These are phyloP conservation scores for Fusarium humuli DNA, from an alignment of 2,329 filamentous ascomycete genomes.

Conservation along the genomic window DNA sequence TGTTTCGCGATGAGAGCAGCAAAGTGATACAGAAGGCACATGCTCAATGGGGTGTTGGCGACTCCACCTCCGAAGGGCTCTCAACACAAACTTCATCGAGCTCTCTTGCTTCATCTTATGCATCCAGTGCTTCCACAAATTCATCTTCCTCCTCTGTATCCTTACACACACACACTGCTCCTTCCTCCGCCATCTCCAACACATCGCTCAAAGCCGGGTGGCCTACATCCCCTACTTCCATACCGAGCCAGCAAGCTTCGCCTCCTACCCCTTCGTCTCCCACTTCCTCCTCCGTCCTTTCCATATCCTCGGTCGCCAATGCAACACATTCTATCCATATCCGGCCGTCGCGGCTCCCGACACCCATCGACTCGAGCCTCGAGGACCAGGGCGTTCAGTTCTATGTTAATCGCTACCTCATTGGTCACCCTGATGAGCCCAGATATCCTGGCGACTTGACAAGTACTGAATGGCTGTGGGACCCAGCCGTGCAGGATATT, in stretches of 20 bases:
- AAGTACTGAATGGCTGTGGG: conserved; percentile 52
- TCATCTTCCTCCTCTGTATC: conserved; percentile 22
- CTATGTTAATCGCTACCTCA: conserved; percentile 63
- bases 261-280: conserved; percentile 39
- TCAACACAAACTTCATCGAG: conserved; percentile 42
- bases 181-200: conserved; percentile 34
- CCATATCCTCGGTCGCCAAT: conserved; percentile 5
- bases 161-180: conserved; percentile 21
- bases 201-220: conserved; percentile 33
- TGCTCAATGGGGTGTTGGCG: conserved; percentile 59
- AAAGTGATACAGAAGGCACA: conserved; percentile 71
- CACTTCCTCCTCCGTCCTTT: conserved; percentile 21
- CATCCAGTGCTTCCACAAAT: conserved; percentile 37
- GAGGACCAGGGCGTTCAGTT: conserved; percentile 63
- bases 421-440: conserved; percentile 64
- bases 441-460: conserved; percentile 53
- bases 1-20: conserved; percentile 75
- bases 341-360: conserved; percentile 33
- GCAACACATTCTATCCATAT: neutral
- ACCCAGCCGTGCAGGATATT: conserved; percentile 58
- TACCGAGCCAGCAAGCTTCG: conserved; percentile 22
- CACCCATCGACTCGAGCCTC: conserved; percentile 55
- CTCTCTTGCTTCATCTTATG: conserved; percentile 37
- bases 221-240: conserved; percentile 35
- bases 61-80: conserved; percentile 32